Base-by-base conservation (phyloP, 108 stramenopile genomes). In the Stephanodiscus triporus region DNA sequence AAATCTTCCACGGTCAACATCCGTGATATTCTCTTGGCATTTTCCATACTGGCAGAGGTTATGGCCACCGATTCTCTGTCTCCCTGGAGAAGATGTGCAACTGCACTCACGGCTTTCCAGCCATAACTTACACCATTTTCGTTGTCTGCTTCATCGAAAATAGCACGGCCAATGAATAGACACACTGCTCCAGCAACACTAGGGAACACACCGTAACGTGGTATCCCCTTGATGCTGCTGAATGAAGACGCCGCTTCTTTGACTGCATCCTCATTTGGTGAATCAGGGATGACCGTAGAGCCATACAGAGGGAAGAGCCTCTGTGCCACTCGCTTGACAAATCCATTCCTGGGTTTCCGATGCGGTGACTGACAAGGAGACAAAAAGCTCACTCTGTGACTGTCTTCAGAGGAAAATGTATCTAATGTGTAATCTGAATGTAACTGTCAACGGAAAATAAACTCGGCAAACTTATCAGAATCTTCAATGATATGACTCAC, bases 191-290 rank as follows among this genome's bases (percentile, higher is more conserved):
- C 82, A 48, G 77, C 77, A 34, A 78, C 77, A 23, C 64, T 78
- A 7, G 61, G 23, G 56, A 32, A 36, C 8, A 45, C 38, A 47
- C 36, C 10, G 23, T 55, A 27, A 6, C 19, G 19, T 29, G 38
- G 26, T 20, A 7, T 17, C 34, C 19, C 40, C 59, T 54, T 17
- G 50, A 54, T 64, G 17, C 40, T 26, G 19, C 32, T 82, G 63
- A 85, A 85, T 17, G 53, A 58, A 43, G 81, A 71, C 13, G 84
- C 84, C 40, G 84, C 81, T 45, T 82, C 68, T 22, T 75, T 34
- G 23, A 82, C 82, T 13, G 68, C 84, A 40, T 79, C 69, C 66
- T 82, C 84, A 57, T 82, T 73, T 4, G 34, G 45, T 30, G 32
- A 23, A 42, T 64, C 64, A 16, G 56, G 49, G 49, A 29, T 20